Evolutionary conservation across 2,329 filamentous ascomycete genomes (phyloP), one percentile per base, ranked within the genome.

Genomic region (Diaporthe amygdali): DNA sequence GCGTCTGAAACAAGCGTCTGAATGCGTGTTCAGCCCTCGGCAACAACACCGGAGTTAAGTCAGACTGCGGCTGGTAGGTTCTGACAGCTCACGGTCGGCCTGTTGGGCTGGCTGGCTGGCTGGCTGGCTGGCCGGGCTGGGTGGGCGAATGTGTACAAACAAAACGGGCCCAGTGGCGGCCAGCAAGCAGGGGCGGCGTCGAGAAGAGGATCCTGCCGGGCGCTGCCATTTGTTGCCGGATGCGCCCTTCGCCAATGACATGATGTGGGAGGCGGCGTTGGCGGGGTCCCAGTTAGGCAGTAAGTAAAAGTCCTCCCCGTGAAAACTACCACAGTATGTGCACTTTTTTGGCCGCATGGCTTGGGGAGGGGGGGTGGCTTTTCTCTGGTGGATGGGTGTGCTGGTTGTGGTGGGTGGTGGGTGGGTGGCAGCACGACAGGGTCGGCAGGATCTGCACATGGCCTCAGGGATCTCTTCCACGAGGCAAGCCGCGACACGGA

Each of bases 361-460:
- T 22, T 17, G 30, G 37, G 51, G 66, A 37, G 64, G 32, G 17
- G n/a, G 56, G n/a, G 59, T 47, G 27, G 44, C 59, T 25, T 20
- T 63, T 34, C 41, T 37, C 20, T 25, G 22, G 32, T 22, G 59
- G 59, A 63, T 66, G 54, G 61, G 70, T 46, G 61, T 47, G 59
- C 66, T 63, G 49, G 66, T 39, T 49, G 56, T 47, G 59, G 68
- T 63, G 49, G 66, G 47, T 49, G 56, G 49, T 44, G 69, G 70
- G 73, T 72, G 74, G 73, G 74, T 75, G 75, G 76, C 73, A 74
- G 75, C 74, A 74, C 72, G 75, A 72, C 76, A 74, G 76, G 76
- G 76, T 75, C 75, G 75, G 75, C 77, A 73, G 77, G 80, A 81
- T 82, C 79, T 78, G 79, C 80, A 80, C 80, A 80, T 82, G 80